Base-by-base conservation (phyloP, 768 basidiomycete genomes). In the Mycena maculata region DNA sequence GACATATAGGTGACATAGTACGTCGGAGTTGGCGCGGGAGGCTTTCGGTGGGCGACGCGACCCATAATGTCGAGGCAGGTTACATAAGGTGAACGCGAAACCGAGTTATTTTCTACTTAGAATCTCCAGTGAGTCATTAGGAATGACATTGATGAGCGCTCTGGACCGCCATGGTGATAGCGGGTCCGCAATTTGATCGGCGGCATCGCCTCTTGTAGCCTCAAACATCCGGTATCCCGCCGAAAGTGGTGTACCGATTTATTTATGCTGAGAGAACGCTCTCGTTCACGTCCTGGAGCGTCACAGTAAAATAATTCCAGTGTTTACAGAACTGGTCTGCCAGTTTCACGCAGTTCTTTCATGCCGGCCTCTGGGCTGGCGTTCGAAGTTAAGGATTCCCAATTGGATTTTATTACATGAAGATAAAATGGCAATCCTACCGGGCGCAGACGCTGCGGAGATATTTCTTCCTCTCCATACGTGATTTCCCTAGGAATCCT, bases 21-120 rank as follows among this genome's bases (percentile, higher is more conserved):
- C 59, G 58, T 59, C 33, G 58, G 58, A 31, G 58, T 59, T 59
- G 31, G 45, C 36, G 45, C 58, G 25, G 58, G 59, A 60, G 59
- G 59, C 36, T 60, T 60, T 49, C 59, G 47, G 59, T 28, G 25
- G 25, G 48, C 59, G 59, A 50, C 38, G 48, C 59, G 59, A 60
- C 59, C 59, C 59, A 60, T 60, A 41, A 22, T 60, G 59, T 41
- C n/a, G 25, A 31, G 42, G 28, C 41, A 31, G 42, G 56, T 57
- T 31, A 44, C n/a, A n/a, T n/a, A n/a, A 57, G n/a, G 56, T 57
- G 30, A 57, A 23, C 27, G 23, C 42, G 56, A 12, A 50, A 56
- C 55, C 55, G 52, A 54, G 53, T 28, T 39, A 16, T 48, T 18
- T 48, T 41, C 6, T 28, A n/a, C 12, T 55, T 18, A 41, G 39